Conservation (phyloP, 495 filamentous ascomycete species). For the Xylaria palmicola region DNA sequence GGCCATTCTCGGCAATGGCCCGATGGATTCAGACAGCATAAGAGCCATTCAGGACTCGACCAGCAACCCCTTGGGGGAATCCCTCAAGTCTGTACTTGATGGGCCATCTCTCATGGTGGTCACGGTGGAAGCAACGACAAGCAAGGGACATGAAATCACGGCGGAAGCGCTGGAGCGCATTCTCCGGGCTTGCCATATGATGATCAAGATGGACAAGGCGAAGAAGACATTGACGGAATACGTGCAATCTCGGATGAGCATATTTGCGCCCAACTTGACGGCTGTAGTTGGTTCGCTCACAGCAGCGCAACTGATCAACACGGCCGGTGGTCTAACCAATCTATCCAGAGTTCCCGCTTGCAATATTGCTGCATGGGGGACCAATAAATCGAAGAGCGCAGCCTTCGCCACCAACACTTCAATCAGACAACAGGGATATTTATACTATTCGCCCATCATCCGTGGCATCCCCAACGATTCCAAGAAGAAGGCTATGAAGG, state of each 20-base stretch:
- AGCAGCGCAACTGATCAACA: conserved; percentile 93
- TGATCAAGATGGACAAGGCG: conserved; percentile 79
- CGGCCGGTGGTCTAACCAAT: conserved; percentile 81
- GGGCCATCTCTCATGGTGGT: conserved; percentile 92
- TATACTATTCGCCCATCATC: conserved; percentile 88
- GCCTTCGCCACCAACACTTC: conserved; percentile 95
- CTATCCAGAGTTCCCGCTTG: conserved; percentile 90
- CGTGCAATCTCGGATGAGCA: conserved; percentile 94
- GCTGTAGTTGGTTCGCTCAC: conserved; percentile 90
- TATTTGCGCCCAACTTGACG: conserved; percentile 95
- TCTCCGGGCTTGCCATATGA: conserved; percentile 79
- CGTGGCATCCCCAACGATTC: conserved; percentile 78
- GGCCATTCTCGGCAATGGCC: conserved; percentile 87
- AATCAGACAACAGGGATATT: conserved; percentile 86
- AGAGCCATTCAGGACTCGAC: conserved; percentile 67
- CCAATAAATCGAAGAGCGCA: conserved; percentile 75
- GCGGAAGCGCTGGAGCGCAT: conserved; percentile 72
- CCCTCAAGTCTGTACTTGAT: conserved; percentile 77
- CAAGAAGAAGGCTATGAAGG: conserved; percentile 93
- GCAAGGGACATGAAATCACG: conserved; percentile 73
- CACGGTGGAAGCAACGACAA: conserved; percentile 90
- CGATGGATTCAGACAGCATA: conserved; percentile 80
- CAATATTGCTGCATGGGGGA: conserved; percentile 86
- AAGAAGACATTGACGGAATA: conserved; percentile 88
- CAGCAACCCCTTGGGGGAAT: conserved; percentile 71